Evolutionary conservation across 768 basidiomycete species (phyloP), one percentile per base, ranked within the genome.

Genomic region (Brasilioporus rufonigricans): DNA sequence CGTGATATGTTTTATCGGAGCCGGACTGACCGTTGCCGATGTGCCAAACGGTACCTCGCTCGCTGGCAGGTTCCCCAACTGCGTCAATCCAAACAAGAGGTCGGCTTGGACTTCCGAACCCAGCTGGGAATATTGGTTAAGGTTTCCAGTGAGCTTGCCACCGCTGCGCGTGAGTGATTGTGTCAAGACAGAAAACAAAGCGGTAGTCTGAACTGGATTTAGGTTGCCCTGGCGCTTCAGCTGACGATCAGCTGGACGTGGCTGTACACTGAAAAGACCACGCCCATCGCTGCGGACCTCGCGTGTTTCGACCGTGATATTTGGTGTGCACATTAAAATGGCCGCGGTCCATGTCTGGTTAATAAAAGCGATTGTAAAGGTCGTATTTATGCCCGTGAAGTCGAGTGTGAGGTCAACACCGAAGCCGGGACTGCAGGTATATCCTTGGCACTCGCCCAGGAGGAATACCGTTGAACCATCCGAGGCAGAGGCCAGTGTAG

Each of bases 381-480:
- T 51, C 0, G 52, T 58, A 32, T 41, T 50, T 11, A 67, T 3
- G 16, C 49, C 31, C 3, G 61, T 40, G 7, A 66, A 24, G 26
- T 70, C 58, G 16, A 66, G 36, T 6, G n/a, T 45, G 19, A 55
- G 1, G 35, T 59, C n/a, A 18, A 39, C 21, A 18, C 12, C 2
- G 18, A 14, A 0, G 4, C 21, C 0, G 2, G 18, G 1, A 2
- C 3, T 1, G 44, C 68, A 70, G 13, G 66, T 61, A 26, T 53
- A 55, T n/a, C n/a, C n/a, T 31, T 35, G 33, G 21, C 68, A 69
- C 19, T 60, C 54, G 26, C 55, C 60, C 1, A 71, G 24, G 27
- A 62, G 48, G 24, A 65, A 64, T 4, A 69, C 49, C 0, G 59
- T 60, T 21, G 67, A 64, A 16, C 68, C 68, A 44, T 64, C 65